phyloP scores from a whole-genome alignment of 345 rosid genomes.

The Ailanthus altissimus region DNA sequence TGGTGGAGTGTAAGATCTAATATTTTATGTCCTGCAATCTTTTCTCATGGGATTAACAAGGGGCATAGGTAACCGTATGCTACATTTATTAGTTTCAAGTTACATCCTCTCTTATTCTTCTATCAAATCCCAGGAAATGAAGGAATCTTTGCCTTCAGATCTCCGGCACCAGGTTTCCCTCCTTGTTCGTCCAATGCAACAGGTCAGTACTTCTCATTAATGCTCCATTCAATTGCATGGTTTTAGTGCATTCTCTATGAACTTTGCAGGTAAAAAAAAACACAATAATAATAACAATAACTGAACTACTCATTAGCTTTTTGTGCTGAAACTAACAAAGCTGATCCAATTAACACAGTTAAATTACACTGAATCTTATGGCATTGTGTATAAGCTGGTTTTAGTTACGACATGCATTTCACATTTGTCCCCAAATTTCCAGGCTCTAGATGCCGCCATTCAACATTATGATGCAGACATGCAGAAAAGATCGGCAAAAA shows the following conservation, averaged over 20 bases:
- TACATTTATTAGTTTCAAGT: background rate
- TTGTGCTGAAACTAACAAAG: too few species aligned
- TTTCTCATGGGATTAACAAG: background rate
- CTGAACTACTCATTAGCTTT: too few species aligned
- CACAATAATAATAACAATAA: too few species aligned
- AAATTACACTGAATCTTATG: too few species aligned
- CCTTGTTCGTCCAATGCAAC: constrained; percentile 92
- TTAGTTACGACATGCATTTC: too few species aligned
- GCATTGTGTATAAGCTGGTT: too few species aligned
- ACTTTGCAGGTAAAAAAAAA: background rate
- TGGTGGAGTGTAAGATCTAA: background rate
- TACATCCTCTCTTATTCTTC: background rate
- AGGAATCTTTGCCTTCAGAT: constrained; percentile 78
- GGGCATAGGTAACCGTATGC: background rate
- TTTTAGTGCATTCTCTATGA: background rate
- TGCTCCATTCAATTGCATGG: background rate
- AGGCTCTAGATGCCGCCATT: constrained; percentile 46
- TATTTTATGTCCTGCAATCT: background rate
- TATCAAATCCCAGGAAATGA: constrained; percentile 56
- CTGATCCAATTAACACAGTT: too few species aligned
- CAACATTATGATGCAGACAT: constrained; percentile 42
- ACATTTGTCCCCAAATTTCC: background rate
- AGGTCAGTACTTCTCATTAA: constrained; percentile 46
- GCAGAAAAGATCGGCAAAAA: constrained; percentile 39
- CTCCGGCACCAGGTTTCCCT: constrained; percentile 84